These are phyloP conservation scores for Candida pini DNA, from an alignment of 805 yeast species.

Conservation along the genomic window DNA sequence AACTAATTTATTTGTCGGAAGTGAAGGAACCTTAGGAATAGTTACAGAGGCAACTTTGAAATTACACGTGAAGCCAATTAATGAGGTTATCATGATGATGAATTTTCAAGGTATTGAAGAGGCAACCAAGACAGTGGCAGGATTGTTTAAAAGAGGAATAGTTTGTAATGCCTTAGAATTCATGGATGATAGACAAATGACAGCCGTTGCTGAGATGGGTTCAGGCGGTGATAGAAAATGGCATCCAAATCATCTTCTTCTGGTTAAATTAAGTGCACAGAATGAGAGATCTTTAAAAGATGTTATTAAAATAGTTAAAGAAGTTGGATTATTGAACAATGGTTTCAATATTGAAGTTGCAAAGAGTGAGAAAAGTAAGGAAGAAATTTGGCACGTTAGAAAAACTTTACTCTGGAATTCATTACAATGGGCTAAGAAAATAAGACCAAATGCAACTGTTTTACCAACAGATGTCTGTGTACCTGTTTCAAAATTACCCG, in stretches of 20 bases:
- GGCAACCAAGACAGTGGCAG: slow-evolving; percentile 67
- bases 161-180: slow-evolving; percentile 72
- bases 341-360: slow-evolving; percentile 61
- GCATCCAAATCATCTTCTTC: slow-evolving; percentile 32
- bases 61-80: slow-evolving; percentile 57
- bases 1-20: slow-evolving; percentile 69
- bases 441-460: slow-evolving; percentile 38
- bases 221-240: slow-evolving; percentile 29
- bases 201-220: slow-evolving; percentile 48
- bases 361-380: slow-evolving; percentile 51
- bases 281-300: slow-evolving; percentile 34
- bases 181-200: slow-evolving; percentile 68
- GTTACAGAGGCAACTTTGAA: slow-evolving; percentile 74
- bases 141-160: slow-evolving; percentile 55
- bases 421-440: slow-evolving; percentile 56
- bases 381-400: slow-evolving; percentile 71
- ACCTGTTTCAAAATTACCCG: slow-evolving; percentile 63
- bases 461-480: slow-evolving; percentile 85
- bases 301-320: slow-evolving; percentile 38
- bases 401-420: slow-evolving; percentile 64
- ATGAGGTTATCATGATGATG: slow-evolving; percentile 64
- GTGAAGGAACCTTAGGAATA: slow-evolving; percentile 77
- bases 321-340: slow-evolving; percentile 47
- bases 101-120: slow-evolving; percentile 62
- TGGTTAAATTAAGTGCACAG: slow-evolving; percentile 60